A percentile compares a stretch with the other conserved stretches of the same genome.
Evolutionary conservation across 192 early-diverging fungal species (phyloP).

Genomic region (Piromyces finnis): DNA sequence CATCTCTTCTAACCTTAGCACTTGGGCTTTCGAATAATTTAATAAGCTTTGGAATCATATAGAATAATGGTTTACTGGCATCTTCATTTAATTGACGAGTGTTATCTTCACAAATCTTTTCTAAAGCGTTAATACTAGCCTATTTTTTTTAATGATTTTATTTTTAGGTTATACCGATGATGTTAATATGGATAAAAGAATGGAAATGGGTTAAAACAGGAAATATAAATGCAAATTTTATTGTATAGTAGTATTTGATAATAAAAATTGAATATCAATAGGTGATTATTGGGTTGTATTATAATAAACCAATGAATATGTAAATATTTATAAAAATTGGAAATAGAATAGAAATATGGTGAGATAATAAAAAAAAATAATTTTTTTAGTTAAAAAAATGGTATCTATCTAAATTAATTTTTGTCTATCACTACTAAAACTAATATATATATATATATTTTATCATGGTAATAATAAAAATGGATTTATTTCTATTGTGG

Average conservation of each 20-base stretch:
- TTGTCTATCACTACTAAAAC: background rate
- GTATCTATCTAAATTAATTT: background rate
- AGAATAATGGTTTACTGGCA: slow-evolving; percentile 55
- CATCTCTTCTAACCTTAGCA: slow-evolving; percentile 54
- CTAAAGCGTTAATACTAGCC: slow-evolving; percentile 69
- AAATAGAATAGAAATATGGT: background rate
- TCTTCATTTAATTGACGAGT: slow-evolving; percentile 57
- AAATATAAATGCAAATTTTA: too few relatives aligned
- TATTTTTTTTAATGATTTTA: slow-evolving; percentile 5
- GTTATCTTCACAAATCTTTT: slow-evolving; percentile 94
- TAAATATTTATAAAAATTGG: too few relatives aligned
- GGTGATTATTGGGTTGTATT: too few relatives aligned
- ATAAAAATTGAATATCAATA: too few relatives aligned
- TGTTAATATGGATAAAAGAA: too few relatives aligned
- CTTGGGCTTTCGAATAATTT: slow-evolving; percentile 61
- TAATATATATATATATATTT: background rate
- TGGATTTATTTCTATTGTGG: too few relatives aligned
- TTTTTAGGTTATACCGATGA: too few relatives aligned
- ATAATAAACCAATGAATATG: too few relatives aligned
- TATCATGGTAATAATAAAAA: too few relatives aligned
- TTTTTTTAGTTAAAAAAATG: background rate
- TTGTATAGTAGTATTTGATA: too few relatives aligned
- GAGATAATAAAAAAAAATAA: background rate
- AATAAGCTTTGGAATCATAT: slow-evolving; percentile 83
- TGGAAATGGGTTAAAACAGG: too few relatives aligned